Conservation (phyloP, 2,329 filamentous ascomycete genomes). For the Tolypocladium tundrense region DNA sequence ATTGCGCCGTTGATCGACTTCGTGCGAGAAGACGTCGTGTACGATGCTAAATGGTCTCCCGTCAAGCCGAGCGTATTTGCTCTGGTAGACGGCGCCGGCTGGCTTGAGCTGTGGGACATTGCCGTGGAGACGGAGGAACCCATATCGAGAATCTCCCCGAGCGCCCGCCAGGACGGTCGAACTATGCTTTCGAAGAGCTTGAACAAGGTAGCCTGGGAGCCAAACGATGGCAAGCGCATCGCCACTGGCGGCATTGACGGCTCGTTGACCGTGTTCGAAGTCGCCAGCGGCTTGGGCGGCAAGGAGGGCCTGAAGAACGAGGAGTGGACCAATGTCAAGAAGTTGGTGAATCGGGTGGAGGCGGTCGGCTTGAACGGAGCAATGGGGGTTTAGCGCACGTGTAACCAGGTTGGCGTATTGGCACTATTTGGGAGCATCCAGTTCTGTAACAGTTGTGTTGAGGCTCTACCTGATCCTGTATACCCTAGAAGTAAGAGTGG, state of each 20-base stretch:
- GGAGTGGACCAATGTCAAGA: conserved; percentile 91
- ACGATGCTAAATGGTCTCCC: conserved; percentile 92
- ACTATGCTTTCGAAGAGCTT: conserved; percentile 73
- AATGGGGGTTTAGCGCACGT: conserved; percentile 23
- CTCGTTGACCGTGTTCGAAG: conserved; percentile 85
- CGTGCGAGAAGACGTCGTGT: conserved; percentile 89
- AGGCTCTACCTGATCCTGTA: neutral
- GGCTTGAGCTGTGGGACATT: conserved; percentile 91
- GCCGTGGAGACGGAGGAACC: conserved; percentile 89
- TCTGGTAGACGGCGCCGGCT: conserved; percentile 85
- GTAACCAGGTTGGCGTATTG: neutral
- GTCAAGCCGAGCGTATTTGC: conserved; percentile 91
- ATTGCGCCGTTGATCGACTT: conserved; percentile 79
- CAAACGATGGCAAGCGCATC: conserved; percentile 72
- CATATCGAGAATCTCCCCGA: conserved; percentile 68
- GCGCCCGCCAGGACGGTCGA: conserved; percentile 50
- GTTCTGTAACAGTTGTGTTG: neutral
- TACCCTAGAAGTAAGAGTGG: neutral
- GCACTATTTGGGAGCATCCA: neutral
- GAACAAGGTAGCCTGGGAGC: conserved; percentile 93
- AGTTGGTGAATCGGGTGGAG: conserved; percentile 69
- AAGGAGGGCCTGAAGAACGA: conserved; percentile 73
- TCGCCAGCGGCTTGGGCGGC: conserved; percentile 72
- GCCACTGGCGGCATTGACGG: conserved; percentile 91
- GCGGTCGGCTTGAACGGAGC: conserved; percentile 41